Conservation (phyloP, 2,329 filamentous ascomycete genomes). For the Aspergillus sp. region DNA sequence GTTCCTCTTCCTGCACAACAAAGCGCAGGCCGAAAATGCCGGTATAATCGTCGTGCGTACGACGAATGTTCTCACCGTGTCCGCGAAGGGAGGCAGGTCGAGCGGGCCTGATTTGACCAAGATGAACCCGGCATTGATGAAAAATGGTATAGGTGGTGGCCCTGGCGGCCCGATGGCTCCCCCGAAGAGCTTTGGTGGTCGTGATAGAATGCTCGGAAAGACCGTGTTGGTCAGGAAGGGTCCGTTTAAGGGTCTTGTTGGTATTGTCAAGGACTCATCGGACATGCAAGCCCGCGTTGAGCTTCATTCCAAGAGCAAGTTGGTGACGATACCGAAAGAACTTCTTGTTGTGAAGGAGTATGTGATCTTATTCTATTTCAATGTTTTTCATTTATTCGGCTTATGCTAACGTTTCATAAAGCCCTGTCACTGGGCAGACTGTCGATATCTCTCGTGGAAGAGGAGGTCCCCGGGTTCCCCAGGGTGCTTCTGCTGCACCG, state of each 20-base stretch:
- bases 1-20: conserved; percentile 84
- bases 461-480: conserved; percentile 38
- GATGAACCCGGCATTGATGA: conserved; percentile 86
- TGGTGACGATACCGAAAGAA: conserved; percentile 73
- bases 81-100: conserved; percentile 84
- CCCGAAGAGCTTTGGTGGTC: conserved; percentile 57
- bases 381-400: not conserved
- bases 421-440: conserved; percentile 61
- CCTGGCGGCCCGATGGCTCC: conserved; percentile 51
- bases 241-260: conserved; percentile 82
- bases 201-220: conserved; percentile 80
- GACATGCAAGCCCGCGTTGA: conserved; percentile 82
- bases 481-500: conserved; percentile 41
- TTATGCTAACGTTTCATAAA: conserved; percentile 14
- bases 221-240: conserved; percentile 84
- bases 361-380: conserved; percentile 14
- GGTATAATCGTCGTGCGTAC: conserved; percentile 83
- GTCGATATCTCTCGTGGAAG: conserved; percentile 58
- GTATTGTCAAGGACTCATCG: conserved; percentile 91
- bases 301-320: conserved; percentile 88
- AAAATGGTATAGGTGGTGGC: conserved; percentile 47
- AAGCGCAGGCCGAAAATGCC: conserved; percentile 74
- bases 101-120: conserved; percentile 69
- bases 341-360: conserved; percentile 80
- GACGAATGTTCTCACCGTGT: conserved; percentile 77